A percentile compares a stretch with the other conserved stretches of the same genome.
phyloP scores from a whole-genome alignment of 345 rosid genomes.

The Conringia planisiliqua region DNA sequence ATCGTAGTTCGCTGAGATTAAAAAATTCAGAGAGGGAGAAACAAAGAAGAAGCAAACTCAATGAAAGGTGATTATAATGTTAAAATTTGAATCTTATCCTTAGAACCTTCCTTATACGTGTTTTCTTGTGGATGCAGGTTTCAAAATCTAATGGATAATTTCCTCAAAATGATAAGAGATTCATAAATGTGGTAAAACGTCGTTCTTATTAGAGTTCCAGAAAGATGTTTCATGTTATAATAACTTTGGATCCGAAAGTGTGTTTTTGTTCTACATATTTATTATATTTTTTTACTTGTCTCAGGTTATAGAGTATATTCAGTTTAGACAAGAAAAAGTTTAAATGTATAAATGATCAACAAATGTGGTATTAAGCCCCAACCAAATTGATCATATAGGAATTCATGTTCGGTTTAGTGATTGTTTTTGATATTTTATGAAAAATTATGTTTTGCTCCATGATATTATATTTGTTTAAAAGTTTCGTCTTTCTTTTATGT shows the following conservation, averaged over 20 bases:
- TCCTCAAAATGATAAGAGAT: too few species aligned
- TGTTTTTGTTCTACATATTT: not conserved
- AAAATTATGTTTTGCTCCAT: too few species aligned
- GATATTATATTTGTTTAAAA: too few species aligned
- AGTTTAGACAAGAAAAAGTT: constrained; percentile 43
- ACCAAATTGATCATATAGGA: constrained; percentile 69
- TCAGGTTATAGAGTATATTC: constrained; percentile 84
- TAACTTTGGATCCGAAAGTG: not conserved
- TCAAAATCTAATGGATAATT: too few species aligned
- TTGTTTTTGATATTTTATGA: too few species aligned
- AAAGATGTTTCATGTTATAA: not conserved
- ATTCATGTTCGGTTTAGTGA: too few species aligned
- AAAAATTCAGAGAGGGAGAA: constrained; percentile 94
- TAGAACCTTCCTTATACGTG: too few species aligned
- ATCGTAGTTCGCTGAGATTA: constrained; percentile 42
- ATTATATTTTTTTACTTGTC: not conserved
- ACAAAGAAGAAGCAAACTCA: constrained; percentile 81
- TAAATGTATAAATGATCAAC: constrained; percentile 68
- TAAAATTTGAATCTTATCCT: too few species aligned
- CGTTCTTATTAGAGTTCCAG: constrained; percentile 70
- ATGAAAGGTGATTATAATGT: constrained; percentile 50
- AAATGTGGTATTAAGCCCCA: constrained; percentile 59
- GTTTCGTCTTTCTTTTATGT: too few species aligned
- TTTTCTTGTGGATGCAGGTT: too few species aligned
- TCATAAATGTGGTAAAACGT: constrained; percentile 69